A percentile compares a stretch with the other conserved stretches of the same genome.
Evolutionary conservation across 2,329 filamentous ascomycete species (phyloP).

Genomic region (Daldinia sp.): DNA sequence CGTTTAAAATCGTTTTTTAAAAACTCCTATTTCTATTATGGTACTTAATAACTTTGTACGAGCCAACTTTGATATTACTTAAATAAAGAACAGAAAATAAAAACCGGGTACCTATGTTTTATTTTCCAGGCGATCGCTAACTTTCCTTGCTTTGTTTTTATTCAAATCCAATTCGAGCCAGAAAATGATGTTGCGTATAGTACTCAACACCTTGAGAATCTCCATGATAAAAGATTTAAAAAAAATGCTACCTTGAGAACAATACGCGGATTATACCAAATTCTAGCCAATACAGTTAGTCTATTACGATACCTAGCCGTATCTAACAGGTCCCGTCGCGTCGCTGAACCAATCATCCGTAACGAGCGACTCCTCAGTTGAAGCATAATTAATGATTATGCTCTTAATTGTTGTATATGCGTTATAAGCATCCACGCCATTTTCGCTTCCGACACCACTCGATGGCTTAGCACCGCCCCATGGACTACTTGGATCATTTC

Average conservation of each 20-base stretch:
- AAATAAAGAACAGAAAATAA: too few relatives aligned
- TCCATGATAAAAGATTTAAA: too few relatives aligned
- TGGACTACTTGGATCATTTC: constrained; percentile 78
- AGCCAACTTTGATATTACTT: too few relatives aligned
- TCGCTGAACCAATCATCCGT: constrained; percentile 78
- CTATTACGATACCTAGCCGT: constrained; percentile 59
- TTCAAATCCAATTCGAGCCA: not conserved
- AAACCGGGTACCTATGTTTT: too few relatives aligned
- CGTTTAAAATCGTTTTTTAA: too few relatives aligned
- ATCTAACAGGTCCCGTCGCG: constrained; percentile 66
- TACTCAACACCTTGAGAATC: too few relatives aligned
- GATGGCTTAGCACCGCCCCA: constrained; percentile 74
- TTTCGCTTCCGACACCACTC: constrained; percentile 79
- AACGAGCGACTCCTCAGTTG: constrained; percentile 62
- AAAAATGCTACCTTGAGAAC: too few relatives aligned
- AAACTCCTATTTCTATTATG: too few relatives aligned
- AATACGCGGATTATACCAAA: too few relatives aligned
- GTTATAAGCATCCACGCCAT: constrained; percentile 73
- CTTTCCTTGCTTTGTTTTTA: not conserved
- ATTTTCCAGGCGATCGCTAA: too few relatives aligned
- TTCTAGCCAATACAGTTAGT: too few relatives aligned
- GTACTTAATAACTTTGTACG: too few relatives aligned
- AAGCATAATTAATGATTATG: constrained; percentile 76
- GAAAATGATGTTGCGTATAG: not conserved
- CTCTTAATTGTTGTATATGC: constrained; percentile 73